Conservation (phyloP, 108 stramenopile genomes). For the Pseudonitzschia delicatissima region DNA sequence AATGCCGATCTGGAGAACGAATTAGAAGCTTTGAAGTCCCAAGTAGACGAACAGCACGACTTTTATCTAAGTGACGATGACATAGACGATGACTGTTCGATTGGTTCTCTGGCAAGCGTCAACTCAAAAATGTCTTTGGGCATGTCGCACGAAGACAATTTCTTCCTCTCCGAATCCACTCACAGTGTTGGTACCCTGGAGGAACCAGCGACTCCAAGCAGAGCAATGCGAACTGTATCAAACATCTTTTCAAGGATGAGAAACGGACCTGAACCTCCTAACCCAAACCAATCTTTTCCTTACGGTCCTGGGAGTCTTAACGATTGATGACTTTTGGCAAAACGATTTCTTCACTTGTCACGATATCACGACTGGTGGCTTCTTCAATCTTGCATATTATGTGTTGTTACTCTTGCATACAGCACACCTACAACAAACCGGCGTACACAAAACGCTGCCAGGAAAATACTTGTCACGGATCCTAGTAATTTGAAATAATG, state of each 20-base stretch:
- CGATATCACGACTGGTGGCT: too few relatives aligned
- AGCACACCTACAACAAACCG: too few relatives aligned
- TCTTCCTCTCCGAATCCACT: conserved; percentile 7
- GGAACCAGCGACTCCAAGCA: neutral
- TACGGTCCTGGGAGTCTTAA: conserved; percentile 4
- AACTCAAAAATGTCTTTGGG: neutral
- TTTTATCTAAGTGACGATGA: conserved; percentile 3
- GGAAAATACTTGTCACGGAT: too few relatives aligned
- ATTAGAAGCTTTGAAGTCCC: conserved; percentile 11
- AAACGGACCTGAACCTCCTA: neutral
- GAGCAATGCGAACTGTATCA: conserved; percentile 13
- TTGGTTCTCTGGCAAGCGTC: conserved; percentile 9
- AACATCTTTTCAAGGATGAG: conserved; percentile 27
- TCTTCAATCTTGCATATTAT: too few relatives aligned
- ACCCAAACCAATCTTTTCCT: neutral
- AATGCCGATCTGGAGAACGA: conserved; percentile 27
- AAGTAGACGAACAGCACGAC: neutral
- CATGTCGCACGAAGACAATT: conserved; percentile 5
- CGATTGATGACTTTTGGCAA: neutral
- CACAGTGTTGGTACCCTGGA: neutral
- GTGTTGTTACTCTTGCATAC: too few relatives aligned
- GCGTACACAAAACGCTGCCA: too few relatives aligned
- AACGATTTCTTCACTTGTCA: too few relatives aligned
- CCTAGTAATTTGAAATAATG: too few relatives aligned
- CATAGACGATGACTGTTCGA: conserved; percentile 22